A percentile compares a stretch with the other conserved stretches of the same genome.
Conservation (phyloP, 2,329 filamentous ascomycete genomes). For the Calonectria pseudoreteaudii region DNA sequence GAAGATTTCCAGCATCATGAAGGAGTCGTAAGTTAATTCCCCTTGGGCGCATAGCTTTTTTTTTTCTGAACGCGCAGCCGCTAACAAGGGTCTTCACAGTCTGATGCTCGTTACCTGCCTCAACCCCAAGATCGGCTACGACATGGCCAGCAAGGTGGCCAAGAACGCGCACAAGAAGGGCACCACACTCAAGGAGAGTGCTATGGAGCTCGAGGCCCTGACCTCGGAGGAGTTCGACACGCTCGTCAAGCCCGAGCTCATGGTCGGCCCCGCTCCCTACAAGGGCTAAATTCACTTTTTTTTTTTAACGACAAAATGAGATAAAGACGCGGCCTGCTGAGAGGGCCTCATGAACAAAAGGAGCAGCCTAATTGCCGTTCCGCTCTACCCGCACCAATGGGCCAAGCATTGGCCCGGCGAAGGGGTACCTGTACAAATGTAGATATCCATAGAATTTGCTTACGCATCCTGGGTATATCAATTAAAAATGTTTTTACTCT, state of each 20-base stretch:
- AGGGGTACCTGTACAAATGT: not conserved
- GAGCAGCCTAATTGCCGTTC: not conserved
- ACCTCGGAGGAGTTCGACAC: slow-evolving; percentile 90
- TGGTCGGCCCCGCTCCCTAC: slow-evolving; percentile 84
- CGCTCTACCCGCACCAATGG: not conserved
- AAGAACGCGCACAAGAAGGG: slow-evolving; percentile 99
- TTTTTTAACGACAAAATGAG: not conserved
- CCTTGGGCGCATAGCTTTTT: not conserved
- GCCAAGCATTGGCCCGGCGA: not conserved
- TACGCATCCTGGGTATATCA: not conserved
- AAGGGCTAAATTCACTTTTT: slow-evolving; percentile 50
- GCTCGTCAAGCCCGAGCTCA: slow-evolving; percentile 91
- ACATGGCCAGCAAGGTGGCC: slow-evolving; percentile 96
- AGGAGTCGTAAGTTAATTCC: slow-evolving; percentile 80
- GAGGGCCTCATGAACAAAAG: not conserved
- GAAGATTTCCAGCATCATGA: slow-evolving; percentile 88
- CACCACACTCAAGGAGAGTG: slow-evolving; percentile 90
- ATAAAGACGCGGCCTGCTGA: not conserved
- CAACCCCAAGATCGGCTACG: slow-evolving; percentile 97
- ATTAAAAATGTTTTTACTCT: not conserved
- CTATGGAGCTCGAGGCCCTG: slow-evolving; percentile 91
- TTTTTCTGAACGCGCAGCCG: not conserved
- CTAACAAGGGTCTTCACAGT: slow-evolving; percentile 57
- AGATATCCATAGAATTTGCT: not conserved
- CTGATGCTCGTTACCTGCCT: slow-evolving; percentile 98